Percentiles rank a stretch among this genome's conserved stretches.
Conservation (phyloP, 257 asterid genomes). For the Jaltomata sinuosa region DNA sequence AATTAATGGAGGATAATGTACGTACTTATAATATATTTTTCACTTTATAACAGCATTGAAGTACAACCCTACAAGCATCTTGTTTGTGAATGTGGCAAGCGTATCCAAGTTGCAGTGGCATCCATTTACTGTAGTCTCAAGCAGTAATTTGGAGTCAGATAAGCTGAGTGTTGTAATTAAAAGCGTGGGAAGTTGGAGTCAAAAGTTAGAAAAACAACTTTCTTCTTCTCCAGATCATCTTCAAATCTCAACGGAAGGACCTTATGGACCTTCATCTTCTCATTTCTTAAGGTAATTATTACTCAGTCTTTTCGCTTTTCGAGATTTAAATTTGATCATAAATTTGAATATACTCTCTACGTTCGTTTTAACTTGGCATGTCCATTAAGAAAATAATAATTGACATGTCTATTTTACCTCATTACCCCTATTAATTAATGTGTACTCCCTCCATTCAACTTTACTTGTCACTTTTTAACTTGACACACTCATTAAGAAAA, state of each 20-base stretch:
- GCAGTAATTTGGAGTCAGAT: constrained; percentile 22
- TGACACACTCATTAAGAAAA: no score
- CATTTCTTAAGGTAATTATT: neutral
- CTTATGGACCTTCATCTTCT: constrained; percentile 42
- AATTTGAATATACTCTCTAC: no score
- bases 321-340: no score
- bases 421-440: no score
- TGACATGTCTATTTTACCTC: no score
- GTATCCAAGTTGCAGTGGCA: constrained; percentile 39
- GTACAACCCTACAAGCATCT: constrained; percentile 25
- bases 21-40: neutral
- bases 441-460: no score
- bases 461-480: no score
- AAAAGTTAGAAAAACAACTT: constrained; percentile 21
- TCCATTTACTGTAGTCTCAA: constrained; percentile 30
- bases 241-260: constrained; percentile 51
- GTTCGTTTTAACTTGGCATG: no score
- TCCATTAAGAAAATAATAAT: no score
- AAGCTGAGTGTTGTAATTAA: constrained; percentile 20
- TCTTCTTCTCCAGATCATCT: constrained; percentile 26
- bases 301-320: no score
- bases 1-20: neutral
- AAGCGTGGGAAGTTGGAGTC: constrained; percentile 28
- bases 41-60: constrained; percentile 8
- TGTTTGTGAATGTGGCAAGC: constrained; percentile 25